A percentile compares a stretch with the other conserved stretches of the same genome.
phyloP scores from a whole-genome alignment of 2,329 filamentous ascomycete species.

The Neofusicoccum laricinum region DNA sequence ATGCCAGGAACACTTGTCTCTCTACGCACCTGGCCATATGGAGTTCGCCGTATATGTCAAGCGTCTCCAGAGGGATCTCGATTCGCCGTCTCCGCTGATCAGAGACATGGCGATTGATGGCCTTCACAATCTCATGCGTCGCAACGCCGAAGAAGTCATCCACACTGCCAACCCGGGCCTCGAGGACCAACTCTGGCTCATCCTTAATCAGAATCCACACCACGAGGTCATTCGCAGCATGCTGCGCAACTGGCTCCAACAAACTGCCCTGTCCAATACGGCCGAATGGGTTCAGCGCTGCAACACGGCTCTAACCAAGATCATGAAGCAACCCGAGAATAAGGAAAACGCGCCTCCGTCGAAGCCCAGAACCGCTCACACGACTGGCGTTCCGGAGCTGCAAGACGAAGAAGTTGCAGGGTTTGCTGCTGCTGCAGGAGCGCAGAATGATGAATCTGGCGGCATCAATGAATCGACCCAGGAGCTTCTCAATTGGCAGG shows the following conservation, averaged over 20 bases:
- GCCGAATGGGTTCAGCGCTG: constrained; percentile 84
- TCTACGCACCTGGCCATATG: constrained; percentile 88
- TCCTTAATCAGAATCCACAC: constrained; percentile 72
- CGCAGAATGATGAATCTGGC: constrained; percentile 43
- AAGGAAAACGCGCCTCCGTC: constrained; percentile 46
- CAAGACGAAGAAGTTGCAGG: constrained; percentile 96
- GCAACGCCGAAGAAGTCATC: constrained; percentile 80
- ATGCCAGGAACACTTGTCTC: constrained; percentile 84
- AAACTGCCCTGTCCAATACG: constrained; percentile 79
- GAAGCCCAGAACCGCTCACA: constrained; percentile 32
- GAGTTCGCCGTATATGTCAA: constrained; percentile 81
- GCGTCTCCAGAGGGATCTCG: constrained; percentile 73
- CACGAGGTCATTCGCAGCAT: constrained; percentile 83
- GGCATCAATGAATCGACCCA: constrained; percentile 55
- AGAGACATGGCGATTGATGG: constrained; percentile 81
- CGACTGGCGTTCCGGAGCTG: constrained; percentile 65
- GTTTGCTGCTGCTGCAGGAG: constrained; percentile 74
- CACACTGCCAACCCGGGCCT: constrained; percentile 71
- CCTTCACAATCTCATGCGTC: constrained; percentile 91
- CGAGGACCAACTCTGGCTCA: constrained; percentile 89
- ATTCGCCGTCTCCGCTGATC: constrained; percentile 65
- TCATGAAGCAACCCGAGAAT: constrained; percentile 54
- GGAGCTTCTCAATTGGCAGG: constrained; percentile 92
- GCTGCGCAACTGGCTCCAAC: constrained; percentile 87
- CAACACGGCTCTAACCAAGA: constrained; percentile 84